These are phyloP conservation scores for Aspergillus olivimuriae DNA, from an alignment of 495 filamentous ascomycete species.

Conservation along the genomic window DNA sequence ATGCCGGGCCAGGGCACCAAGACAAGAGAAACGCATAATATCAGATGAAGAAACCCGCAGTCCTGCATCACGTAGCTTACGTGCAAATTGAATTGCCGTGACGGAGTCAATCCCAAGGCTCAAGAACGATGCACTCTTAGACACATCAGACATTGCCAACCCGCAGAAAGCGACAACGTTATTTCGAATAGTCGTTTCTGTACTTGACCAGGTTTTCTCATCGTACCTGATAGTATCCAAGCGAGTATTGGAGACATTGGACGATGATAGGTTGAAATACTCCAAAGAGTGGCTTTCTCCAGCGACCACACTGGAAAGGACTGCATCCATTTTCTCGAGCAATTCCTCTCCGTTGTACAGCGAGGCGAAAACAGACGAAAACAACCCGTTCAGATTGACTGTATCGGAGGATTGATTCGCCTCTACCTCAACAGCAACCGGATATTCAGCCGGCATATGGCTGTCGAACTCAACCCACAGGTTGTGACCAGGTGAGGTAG, in stretches of 20 bases:
- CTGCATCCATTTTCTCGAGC: conserved; percentile 26
- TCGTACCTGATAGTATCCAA: conserved; percentile 10
- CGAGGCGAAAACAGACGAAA: conserved; percentile 17
- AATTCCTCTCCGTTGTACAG: conserved; percentile 16
- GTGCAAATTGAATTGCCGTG: conserved; percentile 27
- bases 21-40: conserved; percentile 28
- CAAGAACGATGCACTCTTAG: conserved; percentile 28
- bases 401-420: conserved; percentile 15
- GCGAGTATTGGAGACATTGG: conserved; percentile 1
- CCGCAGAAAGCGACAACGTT: conserved; percentile 14
- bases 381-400: conserved; percentile 17
- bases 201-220: conserved; percentile 16
- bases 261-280: conserved; percentile 14
- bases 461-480: conserved; percentile 27
- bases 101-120: conserved; percentile 31
- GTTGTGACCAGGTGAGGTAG: conserved; percentile 4
- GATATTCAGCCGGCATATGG: conserved; percentile 29
- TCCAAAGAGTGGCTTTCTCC: conserved; percentile 18
- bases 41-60: conserved; percentile 26
- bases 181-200: conserved; percentile 18
- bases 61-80: conserved; percentile 18
- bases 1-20: conserved; percentile 19
- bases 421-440: conserved; percentile 26
- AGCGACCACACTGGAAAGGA: conserved; percentile 20
- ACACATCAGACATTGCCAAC: conserved; percentile 8